Evolutionary conservation across 306 rosid genomes (phyloP), one percentile per base, ranked within the genome.

Genomic region (Urtica urens): DNA sequence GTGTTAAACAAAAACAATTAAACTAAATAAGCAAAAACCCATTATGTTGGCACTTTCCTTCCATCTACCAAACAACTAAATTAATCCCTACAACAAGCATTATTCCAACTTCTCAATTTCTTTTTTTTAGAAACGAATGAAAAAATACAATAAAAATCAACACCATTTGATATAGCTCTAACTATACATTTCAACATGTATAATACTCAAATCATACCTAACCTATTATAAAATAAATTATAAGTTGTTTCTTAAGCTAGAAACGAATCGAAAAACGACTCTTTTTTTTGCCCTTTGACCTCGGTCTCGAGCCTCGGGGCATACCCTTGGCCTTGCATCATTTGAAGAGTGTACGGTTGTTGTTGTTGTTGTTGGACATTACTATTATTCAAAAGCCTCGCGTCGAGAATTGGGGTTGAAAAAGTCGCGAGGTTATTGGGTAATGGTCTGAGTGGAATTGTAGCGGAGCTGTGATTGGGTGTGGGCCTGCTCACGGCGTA

Each of bases 151-250:
- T n/a, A n/a, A n/a, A n/a, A n/a, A n/a, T n/a, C n/a, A n/a, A n/a
- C n/a, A n/a, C n/a, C n/a, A n/a, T n/a, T n/a, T n/a, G n/a, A n/a
- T n/a, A n/a, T n/a, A n/a, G n/a, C n/a, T n/a, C n/a, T n/a, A 63
- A 58, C 72, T 68, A 71, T 28, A 46, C 49, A 41, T 53, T 54
- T 54, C 33, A 68, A 73, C 65, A 50, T 46, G 44, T 57, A 30
- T 34, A 55, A 49, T 35, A 31, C 29, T 26, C 2, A 28, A 15
- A 38, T 24, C 28, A 26, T n/a, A 34, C 30, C 16, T 25, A 41
- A 21, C 20, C 23, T 51, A 22, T 23, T 2, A 3, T 10, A 19
- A 5, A 41, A 40, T 46, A 27, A n/a, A n/a, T n/a, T n/a, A n/a
- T 19, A 2, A 35, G 57, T 59, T 44, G 60, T 40, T 26, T 60